Conservation (phyloP, 371 early-diverging fungal species). For the Mortierella sp. region DNA sequence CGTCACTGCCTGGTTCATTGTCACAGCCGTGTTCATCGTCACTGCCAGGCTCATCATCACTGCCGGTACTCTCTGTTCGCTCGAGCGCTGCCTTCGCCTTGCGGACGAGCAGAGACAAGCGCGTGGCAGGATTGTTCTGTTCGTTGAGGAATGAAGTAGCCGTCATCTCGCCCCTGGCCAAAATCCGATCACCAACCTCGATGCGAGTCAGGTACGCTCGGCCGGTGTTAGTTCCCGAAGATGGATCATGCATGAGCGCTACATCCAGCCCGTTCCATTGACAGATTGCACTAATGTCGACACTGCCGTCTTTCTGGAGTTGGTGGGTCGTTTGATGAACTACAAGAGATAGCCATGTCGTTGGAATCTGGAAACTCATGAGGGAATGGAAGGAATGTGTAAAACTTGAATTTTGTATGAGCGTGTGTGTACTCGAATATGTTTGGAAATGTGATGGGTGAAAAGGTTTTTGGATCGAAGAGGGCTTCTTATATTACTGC, state of each 20-base stretch:
- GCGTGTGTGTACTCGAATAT: constrained; percentile 4
- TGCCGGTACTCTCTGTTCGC: constrained; percentile 2
- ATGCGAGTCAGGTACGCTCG: constrained; percentile 3
- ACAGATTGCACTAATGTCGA: constrained; percentile 8
- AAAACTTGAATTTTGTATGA: background rate
- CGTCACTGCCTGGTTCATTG: too few relatives aligned
- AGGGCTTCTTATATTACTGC: constrained; percentile 2
- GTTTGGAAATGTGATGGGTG: constrained; percentile 9
- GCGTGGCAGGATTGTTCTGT: constrained; percentile 1
- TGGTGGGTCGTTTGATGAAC: constrained; percentile 4
- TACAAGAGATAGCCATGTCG: constrained; percentile 6
- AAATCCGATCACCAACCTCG: constrained; percentile 12
- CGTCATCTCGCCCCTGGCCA: constrained; percentile 7
- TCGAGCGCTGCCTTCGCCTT: constrained; percentile 4
- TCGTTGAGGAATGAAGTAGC: background rate
- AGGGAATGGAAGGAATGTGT: constrained; percentile 1
- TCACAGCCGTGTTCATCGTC: too few relatives aligned
- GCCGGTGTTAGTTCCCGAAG: constrained; percentile 5
- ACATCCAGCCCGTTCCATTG: constrained; percentile 9
- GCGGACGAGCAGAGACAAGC: constrained; percentile 5
- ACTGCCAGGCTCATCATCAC: background rate
- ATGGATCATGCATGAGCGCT: constrained; percentile 11
- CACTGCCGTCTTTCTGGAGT: constrained; percentile 3
- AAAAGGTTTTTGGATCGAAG: constrained; percentile 2
- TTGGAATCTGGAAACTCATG: constrained; percentile 10